A percentile compares a stretch with the other conserved stretches of the same genome.
These are phyloP conservation scores for Puccinellia tenuiflora DNA, from an alignment of 176 grass and related monocot species.

Conservation along the genomic window DNA sequence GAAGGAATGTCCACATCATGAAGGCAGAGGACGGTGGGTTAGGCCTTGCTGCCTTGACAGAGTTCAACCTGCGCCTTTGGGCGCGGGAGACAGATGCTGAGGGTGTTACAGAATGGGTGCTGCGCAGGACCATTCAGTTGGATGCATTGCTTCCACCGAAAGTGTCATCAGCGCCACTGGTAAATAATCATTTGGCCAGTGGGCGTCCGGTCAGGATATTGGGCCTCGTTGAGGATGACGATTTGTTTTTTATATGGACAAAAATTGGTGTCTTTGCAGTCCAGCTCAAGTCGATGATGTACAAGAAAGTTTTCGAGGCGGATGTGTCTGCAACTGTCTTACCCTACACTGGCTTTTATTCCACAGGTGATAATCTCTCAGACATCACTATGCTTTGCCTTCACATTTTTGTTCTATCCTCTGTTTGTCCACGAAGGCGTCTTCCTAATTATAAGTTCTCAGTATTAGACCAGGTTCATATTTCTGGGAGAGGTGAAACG, in stretches of 20 bases:
- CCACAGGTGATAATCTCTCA: background rate
- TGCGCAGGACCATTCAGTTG: slow-evolving; percentile 1
- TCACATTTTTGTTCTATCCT: background rate
- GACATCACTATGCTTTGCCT: background rate
- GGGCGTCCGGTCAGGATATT: slow-evolving; percentile 26
- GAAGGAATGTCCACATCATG: slow-evolving; percentile 39
- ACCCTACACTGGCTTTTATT: slow-evolving; percentile 1
- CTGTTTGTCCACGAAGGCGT: background rate
- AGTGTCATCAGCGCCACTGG: background rate
- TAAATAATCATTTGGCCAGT: background rate
- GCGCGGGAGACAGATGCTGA: background rate
- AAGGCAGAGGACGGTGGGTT: slow-evolving; percentile 25
- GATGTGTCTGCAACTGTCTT: slow-evolving; percentile 12
- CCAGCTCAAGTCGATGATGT: slow-evolving; percentile 26
- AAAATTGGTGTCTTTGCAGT: slow-evolving; percentile 17
- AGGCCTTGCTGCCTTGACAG: slow-evolving; percentile 20
- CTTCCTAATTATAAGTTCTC: background rate
- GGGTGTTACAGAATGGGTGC: slow-evolving; percentile 21
- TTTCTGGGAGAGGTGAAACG: background rate
- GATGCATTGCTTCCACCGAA: slow-evolving; percentile 1
- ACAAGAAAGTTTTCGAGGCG: slow-evolving; percentile 22
- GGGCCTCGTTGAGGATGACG: slow-evolving; percentile 27
- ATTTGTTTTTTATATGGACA: slow-evolving; percentile 34
- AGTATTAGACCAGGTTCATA: background rate
- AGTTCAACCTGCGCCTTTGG: slow-evolving; percentile 22